Evolutionary conservation across 1,284 basidiomycete species (phyloP).

Genomic region (Malassezia japonica): DNA sequence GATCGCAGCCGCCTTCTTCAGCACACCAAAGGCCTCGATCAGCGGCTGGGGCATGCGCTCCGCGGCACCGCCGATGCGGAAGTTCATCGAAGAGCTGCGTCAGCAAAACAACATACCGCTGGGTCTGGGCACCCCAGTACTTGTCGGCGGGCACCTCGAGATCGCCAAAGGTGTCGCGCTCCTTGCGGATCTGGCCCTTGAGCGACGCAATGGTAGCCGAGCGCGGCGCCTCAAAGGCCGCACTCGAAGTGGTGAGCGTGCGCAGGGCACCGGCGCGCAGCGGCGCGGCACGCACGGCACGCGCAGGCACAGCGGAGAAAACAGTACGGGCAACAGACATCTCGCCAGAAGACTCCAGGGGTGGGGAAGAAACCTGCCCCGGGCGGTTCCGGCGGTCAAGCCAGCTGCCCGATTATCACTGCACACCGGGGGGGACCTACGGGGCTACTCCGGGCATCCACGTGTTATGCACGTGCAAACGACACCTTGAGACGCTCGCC

Average conservation of each 20-base stretch:
- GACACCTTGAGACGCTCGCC: constrained; percentile 37
- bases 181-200: constrained; percentile 24
- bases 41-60: constrained; percentile 87
- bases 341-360: too few relatives aligned
- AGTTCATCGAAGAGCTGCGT: constrained; percentile 73
- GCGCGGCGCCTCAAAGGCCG: not conserved
- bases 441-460: too few relatives aligned
- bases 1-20: constrained; percentile 92
- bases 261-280: not conserved
- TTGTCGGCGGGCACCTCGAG: constrained; percentile 84
- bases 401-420: too few relatives aligned
- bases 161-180: constrained; percentile 74
- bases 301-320: not conserved
- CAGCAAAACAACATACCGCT: constrained; percentile 53
- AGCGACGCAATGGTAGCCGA: not conserved
- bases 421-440: not conserved
- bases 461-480: constrained; percentile 15
- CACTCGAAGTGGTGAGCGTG: not conserved
- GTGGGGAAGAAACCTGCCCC: not conserved
- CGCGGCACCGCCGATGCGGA: constrained; percentile 89
- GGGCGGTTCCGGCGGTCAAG: not conserved
- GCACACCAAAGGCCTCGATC: constrained; percentile 92
- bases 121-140: constrained; percentile 99
- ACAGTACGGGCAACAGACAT: constrained; percentile 10
- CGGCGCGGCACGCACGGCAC: not conserved